Conservation (phyloP, 2,329 filamentous ascomycete species). For the Aspergillus sp. region DNA sequence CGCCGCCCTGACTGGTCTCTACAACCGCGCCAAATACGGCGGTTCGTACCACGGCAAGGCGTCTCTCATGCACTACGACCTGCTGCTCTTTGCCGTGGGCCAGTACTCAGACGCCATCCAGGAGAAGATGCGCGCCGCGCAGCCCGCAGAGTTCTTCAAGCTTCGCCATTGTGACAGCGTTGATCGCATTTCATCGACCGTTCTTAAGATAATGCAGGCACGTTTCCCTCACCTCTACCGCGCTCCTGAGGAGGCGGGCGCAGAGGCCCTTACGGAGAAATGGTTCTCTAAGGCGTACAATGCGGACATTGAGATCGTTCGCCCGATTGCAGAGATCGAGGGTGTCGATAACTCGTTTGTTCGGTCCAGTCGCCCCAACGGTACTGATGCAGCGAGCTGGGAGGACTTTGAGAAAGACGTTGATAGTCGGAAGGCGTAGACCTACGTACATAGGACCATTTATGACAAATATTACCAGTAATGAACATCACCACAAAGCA, state of each 20-base stretch:
- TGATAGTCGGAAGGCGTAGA: conserved; percentile 25
- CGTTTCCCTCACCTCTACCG: conserved; percentile 59
- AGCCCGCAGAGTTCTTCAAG: conserved; percentile 57
- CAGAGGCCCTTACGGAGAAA: conserved; percentile 48
- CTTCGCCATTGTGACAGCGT: conserved; percentile 65
- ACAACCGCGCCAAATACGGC: conserved; percentile 62
- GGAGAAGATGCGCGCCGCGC: conserved; percentile 51
- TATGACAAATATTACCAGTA: neutral
- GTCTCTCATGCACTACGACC: conserved; percentile 68
- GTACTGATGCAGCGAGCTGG: conserved; percentile 54
- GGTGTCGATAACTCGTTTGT: conserved; percentile 53
- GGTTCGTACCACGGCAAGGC: conserved; percentile 68
- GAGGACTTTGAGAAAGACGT: conserved; percentile 33
- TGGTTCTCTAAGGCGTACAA: conserved; percentile 41
- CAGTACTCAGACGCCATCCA: conserved; percentile 58
- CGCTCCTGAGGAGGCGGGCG: conserved; percentile 27
- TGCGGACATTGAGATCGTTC: conserved; percentile 51
- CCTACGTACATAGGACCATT: too few relatives aligned
- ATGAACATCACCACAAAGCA: too few relatives aligned
- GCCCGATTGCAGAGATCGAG: conserved; percentile 49
- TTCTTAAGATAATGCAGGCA: conserved; percentile 57
- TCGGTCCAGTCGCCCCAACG: conserved; percentile 55
- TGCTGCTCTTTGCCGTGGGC: conserved; percentile 64
- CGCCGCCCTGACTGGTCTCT: conserved; percentile 65
- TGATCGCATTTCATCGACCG: conserved; percentile 64